A percentile compares a stretch with the other conserved stretches of the same genome.
phyloP scores from a whole-genome alignment of 768 basidiomycete species.

The Suillus placidus region DNA sequence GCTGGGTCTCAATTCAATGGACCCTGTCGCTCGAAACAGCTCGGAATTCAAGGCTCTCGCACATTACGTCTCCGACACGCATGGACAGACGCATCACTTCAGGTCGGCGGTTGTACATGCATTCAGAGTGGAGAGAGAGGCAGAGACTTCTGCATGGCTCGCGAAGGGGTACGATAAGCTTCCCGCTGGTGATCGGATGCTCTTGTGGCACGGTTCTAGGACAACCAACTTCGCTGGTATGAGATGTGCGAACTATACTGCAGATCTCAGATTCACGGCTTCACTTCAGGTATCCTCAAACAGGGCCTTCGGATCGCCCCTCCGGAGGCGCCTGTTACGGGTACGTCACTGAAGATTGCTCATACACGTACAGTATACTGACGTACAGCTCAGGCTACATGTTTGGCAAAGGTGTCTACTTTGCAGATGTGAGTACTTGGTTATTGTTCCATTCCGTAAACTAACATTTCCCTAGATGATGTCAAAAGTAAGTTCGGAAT shows the following conservation, averaged over 20 bases:
- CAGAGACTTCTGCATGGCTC: slow-evolving; percentile 45
- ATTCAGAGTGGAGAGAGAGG: slow-evolving; percentile 53
- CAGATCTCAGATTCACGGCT: not conserved
- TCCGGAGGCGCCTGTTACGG: slow-evolving; percentile 60
- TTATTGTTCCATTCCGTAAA: not conserved
- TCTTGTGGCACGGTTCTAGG: slow-evolving; percentile 67
- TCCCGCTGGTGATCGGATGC: slow-evolving; percentile 50
- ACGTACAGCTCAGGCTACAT: slow-evolving; percentile 44
- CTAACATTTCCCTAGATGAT: slow-evolving; percentile 48
- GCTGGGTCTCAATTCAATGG: slow-evolving; percentile 54
- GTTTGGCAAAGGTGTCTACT: slow-evolving; percentile 71
- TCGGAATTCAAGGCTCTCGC: slow-evolving; percentile 52
- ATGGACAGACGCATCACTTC: slow-evolving; percentile 57
- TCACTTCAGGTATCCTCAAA: slow-evolving; percentile 50
- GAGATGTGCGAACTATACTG: not conserved
- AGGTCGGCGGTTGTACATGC: slow-evolving; percentile 47
- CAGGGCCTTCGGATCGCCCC: slow-evolving; percentile 68
- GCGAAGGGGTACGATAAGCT: slow-evolving; percentile 48
- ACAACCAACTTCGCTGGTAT: slow-evolving; percentile 65
- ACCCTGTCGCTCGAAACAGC: slow-evolving; percentile 42
- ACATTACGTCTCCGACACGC: slow-evolving; percentile 54
- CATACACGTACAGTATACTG: not conserved
- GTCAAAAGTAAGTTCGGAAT: slow-evolving; percentile 49
- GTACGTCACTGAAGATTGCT: slow-evolving; percentile 18
- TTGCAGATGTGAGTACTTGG: slow-evolving; percentile 52